A percentile compares a stretch with the other conserved stretches of the same genome.
Evolutionary conservation across 2,329 filamentous ascomycete species (phyloP).

Genomic region (Lecanicillium sp.): DNA sequence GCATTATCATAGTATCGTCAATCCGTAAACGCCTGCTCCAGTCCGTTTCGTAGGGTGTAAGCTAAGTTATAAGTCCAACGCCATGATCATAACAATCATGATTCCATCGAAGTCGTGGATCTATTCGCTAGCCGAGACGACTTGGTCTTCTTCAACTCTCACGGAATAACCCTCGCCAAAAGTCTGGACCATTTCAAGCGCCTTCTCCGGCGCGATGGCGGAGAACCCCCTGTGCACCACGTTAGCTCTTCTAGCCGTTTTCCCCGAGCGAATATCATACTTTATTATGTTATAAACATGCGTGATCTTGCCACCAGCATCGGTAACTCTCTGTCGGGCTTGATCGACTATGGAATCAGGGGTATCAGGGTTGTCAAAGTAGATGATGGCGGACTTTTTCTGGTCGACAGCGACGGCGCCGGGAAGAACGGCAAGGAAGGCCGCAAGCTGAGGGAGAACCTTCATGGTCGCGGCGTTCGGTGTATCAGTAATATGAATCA

Average conservation of each 20-base stretch:
- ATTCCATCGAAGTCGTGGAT: neutral
- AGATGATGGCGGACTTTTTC: conserved; percentile 70
- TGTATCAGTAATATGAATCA: neutral
- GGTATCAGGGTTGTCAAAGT: conserved; percentile 58
- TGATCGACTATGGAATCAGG: conserved; percentile 59
- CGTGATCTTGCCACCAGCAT: conserved; percentile 68
- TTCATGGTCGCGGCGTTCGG: conserved; percentile 48
- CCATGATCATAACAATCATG: conserved; percentile 3
- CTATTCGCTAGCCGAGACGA: conserved; percentile 40
- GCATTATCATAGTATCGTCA: too few relatives aligned
- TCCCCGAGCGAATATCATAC: conserved; percentile 35
- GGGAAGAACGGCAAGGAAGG: conserved; percentile 49
- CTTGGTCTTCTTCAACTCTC: conserved; percentile 66
- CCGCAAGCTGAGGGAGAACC: conserved; percentile 42
- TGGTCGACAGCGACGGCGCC: conserved; percentile 54
- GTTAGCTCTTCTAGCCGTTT: neutral
- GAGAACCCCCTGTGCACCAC: conserved; percentile 59
- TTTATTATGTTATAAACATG: conserved; percentile 64
- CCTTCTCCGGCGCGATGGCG: conserved; percentile 60
- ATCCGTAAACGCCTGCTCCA: neutral
- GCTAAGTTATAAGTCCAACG: neutral
- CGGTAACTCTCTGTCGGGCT: conserved; percentile 62
- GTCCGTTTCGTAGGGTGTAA: too few relatives aligned
- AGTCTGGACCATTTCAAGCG: conserved; percentile 58
- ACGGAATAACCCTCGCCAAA: conserved; percentile 41